Evolutionary conservation across 2,329 filamentous ascomycete genomes (phyloP).

Genomic region (Penicillium freii): DNA sequence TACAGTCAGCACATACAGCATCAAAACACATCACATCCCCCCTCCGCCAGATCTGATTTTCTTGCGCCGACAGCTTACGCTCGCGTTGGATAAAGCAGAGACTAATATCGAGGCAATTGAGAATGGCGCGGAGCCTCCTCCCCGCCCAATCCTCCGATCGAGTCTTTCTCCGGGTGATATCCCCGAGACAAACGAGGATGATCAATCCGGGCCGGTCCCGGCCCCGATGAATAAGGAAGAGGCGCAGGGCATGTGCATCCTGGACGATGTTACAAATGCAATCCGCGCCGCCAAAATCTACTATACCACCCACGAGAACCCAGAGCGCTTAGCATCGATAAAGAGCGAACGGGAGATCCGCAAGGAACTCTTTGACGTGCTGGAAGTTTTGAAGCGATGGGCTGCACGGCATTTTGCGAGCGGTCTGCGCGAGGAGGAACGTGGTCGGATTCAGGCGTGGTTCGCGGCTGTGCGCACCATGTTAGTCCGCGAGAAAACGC

Average conservation of each 20-base stretch:
- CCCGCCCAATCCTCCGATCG: slow-evolving; percentile 30
- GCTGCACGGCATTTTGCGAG: slow-evolving; percentile 81
- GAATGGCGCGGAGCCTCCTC: slow-evolving; percentile 31
- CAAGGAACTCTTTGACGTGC: slow-evolving; percentile 75
- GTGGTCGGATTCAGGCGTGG: slow-evolving; percentile 74
- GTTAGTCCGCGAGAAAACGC: slow-evolving; percentile 70
- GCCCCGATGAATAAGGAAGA: slow-evolving; percentile 70
- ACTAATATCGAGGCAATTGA: slow-evolving; percentile 59
- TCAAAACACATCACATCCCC: slow-evolving; percentile 75
- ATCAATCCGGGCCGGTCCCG: slow-evolving; percentile 27
- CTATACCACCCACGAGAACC: slow-evolving; percentile 88
- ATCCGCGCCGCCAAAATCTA: slow-evolving; percentile 95
- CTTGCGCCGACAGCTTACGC: slow-evolving; percentile 67
- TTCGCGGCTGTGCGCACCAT: slow-evolving; percentile 74
- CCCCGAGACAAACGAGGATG: slow-evolving; percentile 42
- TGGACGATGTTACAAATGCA: slow-evolving; percentile 91
- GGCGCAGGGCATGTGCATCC: slow-evolving; percentile 84
- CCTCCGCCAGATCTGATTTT: slow-evolving; percentile 80
- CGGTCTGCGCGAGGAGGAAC: slow-evolving; percentile 76
- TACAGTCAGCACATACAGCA: slow-evolving; percentile 92
- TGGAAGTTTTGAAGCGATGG: slow-evolving; percentile 91
- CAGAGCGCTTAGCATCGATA: slow-evolving; percentile 79
- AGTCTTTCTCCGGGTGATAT: slow-evolving; percentile 34
- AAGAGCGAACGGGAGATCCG: slow-evolving; percentile 84
- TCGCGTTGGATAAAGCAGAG: slow-evolving; percentile 66